phyloP scores from a whole-genome alignment of 305 asterid species.

The Fraxinus albicans region DNA sequence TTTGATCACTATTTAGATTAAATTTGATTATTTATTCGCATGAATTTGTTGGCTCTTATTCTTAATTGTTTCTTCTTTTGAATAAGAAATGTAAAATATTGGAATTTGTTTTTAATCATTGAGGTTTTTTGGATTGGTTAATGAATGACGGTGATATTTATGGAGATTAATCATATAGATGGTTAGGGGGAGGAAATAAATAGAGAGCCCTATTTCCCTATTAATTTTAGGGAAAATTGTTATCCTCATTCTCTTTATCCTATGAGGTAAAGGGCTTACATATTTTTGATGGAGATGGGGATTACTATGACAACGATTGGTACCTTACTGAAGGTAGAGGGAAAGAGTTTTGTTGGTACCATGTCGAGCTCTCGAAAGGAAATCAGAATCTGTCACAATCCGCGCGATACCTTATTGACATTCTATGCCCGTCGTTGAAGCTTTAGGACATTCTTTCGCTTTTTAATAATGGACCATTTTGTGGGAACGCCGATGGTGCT shows the following conservation, averaged over 20 bases:
- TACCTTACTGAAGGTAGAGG: slow-evolving; percentile 72
- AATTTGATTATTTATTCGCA: neutral
- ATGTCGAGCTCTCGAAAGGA: slow-evolving; percentile 90
- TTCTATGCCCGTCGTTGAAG: slow-evolving; percentile 86
- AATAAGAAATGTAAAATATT: neutral
- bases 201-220: slow-evolving; percentile 29
- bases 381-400: slow-evolving; percentile 73
- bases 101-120: neutral
- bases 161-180: slow-evolving; percentile 51
- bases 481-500: slow-evolving; percentile 89
- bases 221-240: slow-evolving; percentile 18
- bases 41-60: neutral
- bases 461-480: slow-evolving; percentile 85
- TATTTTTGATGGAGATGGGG: slow-evolving; percentile 84
- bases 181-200: slow-evolving; percentile 55
- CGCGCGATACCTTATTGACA: slow-evolving; percentile 75
- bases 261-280: slow-evolving; percentile 70
- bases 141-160: slow-evolving; percentile 24
- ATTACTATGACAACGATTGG: slow-evolving; percentile 81
- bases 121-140: slow-evolving; percentile 8
- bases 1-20: too few relatives aligned
- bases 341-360: slow-evolving; percentile 96
- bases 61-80: neutral
- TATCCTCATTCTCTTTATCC: slow-evolving; percentile 33
- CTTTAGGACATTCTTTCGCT: slow-evolving; percentile 91